phyloP scores from a whole-genome alignment of 495 filamentous ascomycete genomes.

The Xylaria scruposa region DNA sequence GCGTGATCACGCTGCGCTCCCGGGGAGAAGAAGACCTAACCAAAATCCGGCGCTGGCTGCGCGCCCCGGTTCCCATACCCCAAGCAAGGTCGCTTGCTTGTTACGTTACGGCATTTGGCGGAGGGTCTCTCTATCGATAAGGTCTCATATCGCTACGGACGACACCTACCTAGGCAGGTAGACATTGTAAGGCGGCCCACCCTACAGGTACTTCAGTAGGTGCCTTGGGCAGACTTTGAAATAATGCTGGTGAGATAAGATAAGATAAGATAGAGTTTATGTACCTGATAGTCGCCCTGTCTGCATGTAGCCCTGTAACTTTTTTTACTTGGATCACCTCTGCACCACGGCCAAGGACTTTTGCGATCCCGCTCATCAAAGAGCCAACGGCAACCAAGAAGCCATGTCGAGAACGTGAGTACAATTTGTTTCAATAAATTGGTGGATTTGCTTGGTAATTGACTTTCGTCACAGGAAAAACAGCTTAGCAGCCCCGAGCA shows the following conservation, averaged over 20 bases:
- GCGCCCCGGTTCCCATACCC: constrained; percentile 25
- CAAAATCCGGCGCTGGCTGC: constrained; percentile 29
- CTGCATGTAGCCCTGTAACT: not conserved
- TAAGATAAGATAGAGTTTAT: constrained; percentile 14
- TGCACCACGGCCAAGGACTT: not conserved
- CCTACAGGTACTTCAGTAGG: not conserved
- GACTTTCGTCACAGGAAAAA: constrained; percentile 37
- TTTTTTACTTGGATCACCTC: constrained; percentile 18
- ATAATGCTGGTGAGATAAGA: not conserved
- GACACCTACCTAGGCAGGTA: not conserved
- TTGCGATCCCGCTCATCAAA: not conserved
- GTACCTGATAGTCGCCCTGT: not conserved
- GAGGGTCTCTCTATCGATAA: constrained; percentile 30
- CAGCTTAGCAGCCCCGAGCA: constrained; percentile 45
- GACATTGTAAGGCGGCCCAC: not conserved
- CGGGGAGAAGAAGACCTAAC: constrained; percentile 29
- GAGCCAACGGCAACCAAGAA: constrained; percentile 2
- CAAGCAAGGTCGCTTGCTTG: constrained; percentile 25
- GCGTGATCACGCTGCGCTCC: constrained; percentile 22
- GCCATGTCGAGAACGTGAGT: constrained; percentile 44
- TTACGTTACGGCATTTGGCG: constrained; percentile 33
- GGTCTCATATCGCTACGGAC: not conserved
- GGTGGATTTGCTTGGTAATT: not conserved
- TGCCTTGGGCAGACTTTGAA: too few species aligned
- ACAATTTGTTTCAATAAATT: not conserved